phyloP scores from a whole-genome alignment of 139 green algal species.

The Chlamydomonas sp. region DNA sequence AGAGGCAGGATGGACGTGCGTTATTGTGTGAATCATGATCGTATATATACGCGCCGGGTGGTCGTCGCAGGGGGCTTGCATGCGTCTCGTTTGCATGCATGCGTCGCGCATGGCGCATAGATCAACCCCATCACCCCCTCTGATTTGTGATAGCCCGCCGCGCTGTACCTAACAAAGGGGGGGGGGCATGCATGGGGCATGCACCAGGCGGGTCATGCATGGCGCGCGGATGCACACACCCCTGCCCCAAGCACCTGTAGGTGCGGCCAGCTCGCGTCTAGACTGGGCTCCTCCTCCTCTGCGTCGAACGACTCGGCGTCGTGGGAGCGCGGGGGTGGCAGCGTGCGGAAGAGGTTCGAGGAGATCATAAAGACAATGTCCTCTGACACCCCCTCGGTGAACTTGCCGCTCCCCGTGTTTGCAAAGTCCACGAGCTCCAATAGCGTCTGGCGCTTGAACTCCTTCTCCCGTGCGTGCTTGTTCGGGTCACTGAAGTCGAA shows the following conservation, averaged over 20 bases:
- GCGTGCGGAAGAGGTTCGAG: conserved; percentile 91
- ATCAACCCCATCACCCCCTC: too few species aligned
- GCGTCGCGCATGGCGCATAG: too few species aligned
- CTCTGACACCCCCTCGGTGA: conserved; percentile 84
- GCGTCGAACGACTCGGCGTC: conserved; percentile 70
- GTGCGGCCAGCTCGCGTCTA: conserved; percentile 97
- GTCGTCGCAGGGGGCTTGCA: too few species aligned
- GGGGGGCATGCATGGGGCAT: too few species aligned
- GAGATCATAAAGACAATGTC: conserved; percentile 94
- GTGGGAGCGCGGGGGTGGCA: conserved; percentile 76
- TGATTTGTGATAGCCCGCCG: too few species aligned
- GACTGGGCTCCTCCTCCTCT: conserved; percentile 96
- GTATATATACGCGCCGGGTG: too few species aligned
- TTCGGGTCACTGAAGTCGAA: conserved; percentile 93
- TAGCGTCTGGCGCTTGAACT: conserved; percentile 96
- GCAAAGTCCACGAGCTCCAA: conserved; percentile 98
- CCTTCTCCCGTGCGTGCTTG: conserved; percentile 86
- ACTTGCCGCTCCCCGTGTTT: conserved; percentile 88
- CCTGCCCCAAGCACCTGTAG: conserved; percentile 83
- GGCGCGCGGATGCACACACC: too few species aligned
- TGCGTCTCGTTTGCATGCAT: too few species aligned
- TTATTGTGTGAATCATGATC: too few species aligned
- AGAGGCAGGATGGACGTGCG: too few species aligned
- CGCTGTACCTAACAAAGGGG: too few species aligned
- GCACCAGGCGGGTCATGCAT: too few species aligned